Evolutionary conservation across 108 stramenopile genomes (phyloP), one percentile per base, ranked within the genome.

Genomic region (Heterococcus sp.): DNA sequence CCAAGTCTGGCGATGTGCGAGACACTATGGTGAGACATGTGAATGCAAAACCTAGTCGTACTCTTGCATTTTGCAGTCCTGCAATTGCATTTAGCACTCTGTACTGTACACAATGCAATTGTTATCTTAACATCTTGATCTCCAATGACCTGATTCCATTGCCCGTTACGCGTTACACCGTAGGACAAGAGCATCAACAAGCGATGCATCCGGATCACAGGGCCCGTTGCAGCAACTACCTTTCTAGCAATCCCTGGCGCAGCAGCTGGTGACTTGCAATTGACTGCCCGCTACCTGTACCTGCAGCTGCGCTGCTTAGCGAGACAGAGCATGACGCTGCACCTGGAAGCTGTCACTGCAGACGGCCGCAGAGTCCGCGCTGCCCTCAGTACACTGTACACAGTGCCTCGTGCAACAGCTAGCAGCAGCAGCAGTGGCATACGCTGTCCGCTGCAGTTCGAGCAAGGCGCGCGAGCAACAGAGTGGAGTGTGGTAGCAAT

Each of bases 101-200:
- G n/a, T n/a, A n/a, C n/a, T n/a, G n/a, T n/a, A n/a, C n/a, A n/a
- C n/a, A n/a, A n/a, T n/a, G n/a, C n/a, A n/a, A n/a, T n/a, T n/a
- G n/a, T n/a, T n/a, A n/a, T n/a, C n/a, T n/a, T n/a, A n/a, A n/a
- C n/a, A n/a, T n/a, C n/a, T n/a, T n/a, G n/a, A n/a, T n/a, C n/a
- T n/a, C n/a, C n/a, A n/a, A n/a, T n/a, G n/a, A n/a, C n/a, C n/a
- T n/a, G n/a, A n/a, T n/a, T n/a, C n/a, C n/a, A n/a, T n/a, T n/a
- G n/a, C n/a, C n/a, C n/a, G n/a, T n/a, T n/a, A n/a, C n/a, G n/a
- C n/a, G n/a, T n/a, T n/a, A n/a, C n/a, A n/a, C n/a, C n/a, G 5
- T 35, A 79, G 78, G 78, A 79, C 63, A 79, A 79, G 78, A 34
- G 64, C 28, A 79, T 79, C 14, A 71, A 71, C 31, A 79, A 37